These are phyloP conservation scores for Aureobasidium sp. DNA, from an alignment of 2,329 filamentous ascomycete genomes.

Conservation along the genomic window DNA sequence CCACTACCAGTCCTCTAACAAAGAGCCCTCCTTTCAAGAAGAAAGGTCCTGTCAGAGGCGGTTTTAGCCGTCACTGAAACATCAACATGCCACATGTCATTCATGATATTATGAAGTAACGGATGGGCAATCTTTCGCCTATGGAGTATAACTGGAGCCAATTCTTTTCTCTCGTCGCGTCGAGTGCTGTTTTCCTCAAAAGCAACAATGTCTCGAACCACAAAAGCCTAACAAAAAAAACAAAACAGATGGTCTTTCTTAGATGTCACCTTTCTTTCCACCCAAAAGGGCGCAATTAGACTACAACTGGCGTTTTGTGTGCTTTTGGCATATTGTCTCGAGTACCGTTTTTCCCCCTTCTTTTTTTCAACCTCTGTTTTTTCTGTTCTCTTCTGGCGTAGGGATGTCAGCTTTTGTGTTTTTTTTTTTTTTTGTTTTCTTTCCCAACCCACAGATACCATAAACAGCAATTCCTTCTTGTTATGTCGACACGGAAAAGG, in stretches of 20 bases:
- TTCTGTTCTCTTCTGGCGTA: background rate
- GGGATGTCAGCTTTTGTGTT: background rate
- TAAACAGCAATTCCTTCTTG: constrained; percentile 12
- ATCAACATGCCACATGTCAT: constrained; percentile 12
- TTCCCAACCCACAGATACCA: constrained; percentile 14
- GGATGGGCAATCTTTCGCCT: constrained; percentile 2
- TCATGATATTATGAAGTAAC: constrained; percentile 15
- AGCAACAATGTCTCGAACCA: background rate
- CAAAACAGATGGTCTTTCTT: background rate
- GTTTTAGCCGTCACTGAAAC: constrained; percentile 12
- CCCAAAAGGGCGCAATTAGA: background rate
- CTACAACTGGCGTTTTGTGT: constrained; percentile 1
- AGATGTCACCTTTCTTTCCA: too few species aligned
- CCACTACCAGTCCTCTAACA: constrained; percentile 10
- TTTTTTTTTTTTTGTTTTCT: background rate
- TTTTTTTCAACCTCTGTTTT: background rate
- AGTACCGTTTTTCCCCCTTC: background rate
- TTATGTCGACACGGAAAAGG: background rate
- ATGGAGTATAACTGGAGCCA: constrained; percentile 8
- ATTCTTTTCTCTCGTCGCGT: background rate
- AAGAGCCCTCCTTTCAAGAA: constrained; percentile 13
- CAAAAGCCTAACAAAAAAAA: too few species aligned
- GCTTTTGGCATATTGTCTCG: background rate
- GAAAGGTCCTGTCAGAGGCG: constrained; percentile 13
- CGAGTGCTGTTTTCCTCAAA: background rate